Evolutionary conservation across 805 yeast species (phyloP).

Genomic region (Saccharomycopsis sp.): DNA sequence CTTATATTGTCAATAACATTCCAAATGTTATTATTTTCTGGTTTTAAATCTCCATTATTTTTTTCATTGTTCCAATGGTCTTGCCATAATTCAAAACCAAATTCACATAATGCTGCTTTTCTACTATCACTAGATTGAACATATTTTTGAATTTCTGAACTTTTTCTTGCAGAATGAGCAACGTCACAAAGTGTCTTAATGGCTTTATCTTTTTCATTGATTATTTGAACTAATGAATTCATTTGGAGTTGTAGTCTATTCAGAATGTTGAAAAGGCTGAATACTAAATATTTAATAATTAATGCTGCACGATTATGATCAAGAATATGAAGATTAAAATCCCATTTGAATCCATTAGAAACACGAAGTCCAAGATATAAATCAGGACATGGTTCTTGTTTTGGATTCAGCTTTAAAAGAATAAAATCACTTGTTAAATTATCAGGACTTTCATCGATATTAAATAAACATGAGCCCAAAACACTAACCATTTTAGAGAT

Average conservation of each 20-base stretch:
- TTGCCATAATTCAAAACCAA: slow-evolving; percentile 5
- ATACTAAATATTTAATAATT: slow-evolving; percentile 18
- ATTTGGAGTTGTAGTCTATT: slow-evolving; percentile 5
- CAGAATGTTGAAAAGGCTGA: slow-evolving; percentile 11
- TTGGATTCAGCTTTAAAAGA: not conserved
- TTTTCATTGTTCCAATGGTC: slow-evolving; percentile 3
- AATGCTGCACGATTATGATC: not conserved
- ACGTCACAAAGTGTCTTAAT: slow-evolving; percentile 8
- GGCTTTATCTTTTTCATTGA: slow-evolving; percentile 10
- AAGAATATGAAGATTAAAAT: slow-evolving; percentile 8
- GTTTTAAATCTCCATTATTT: not conserved
- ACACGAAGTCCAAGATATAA: slow-evolving; percentile 3
- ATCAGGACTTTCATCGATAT: no score
- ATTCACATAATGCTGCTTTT: not conserved
- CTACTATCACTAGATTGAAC: not conserved
- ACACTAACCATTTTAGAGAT: slow-evolving; percentile 8
- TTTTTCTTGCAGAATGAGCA: not conserved
- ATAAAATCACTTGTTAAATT: no score
- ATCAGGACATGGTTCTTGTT: not conserved
- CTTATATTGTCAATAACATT: slow-evolving; percentile 10
- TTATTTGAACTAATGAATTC: slow-evolving; percentile 1
- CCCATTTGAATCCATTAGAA: slow-evolving; percentile 11
- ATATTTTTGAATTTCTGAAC: not conserved
- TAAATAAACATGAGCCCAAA: slow-evolving; percentile 10
- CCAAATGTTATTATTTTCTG: slow-evolving; percentile 9